Percentiles rank a stretch among this genome's conserved stretches.
Conservation (phyloP, 2,329 filamentous ascomycete genomes). For the Ascochyta koolunga region DNA sequence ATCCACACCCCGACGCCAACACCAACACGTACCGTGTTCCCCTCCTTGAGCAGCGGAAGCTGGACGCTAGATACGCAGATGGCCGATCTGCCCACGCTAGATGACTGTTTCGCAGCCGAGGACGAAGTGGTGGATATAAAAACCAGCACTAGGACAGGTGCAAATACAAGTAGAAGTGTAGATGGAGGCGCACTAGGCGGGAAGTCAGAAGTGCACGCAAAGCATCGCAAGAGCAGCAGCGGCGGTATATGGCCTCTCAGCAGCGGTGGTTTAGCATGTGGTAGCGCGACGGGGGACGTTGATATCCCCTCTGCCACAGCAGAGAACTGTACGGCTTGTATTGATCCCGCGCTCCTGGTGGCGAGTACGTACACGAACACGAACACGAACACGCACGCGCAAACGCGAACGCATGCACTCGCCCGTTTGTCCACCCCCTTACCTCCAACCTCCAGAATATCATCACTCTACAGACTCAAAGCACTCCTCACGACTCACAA, state of each 20-base stretch:
- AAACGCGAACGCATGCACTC: no score
- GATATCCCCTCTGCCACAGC: neutral
- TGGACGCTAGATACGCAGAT: neutral
- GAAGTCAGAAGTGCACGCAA: neutral
- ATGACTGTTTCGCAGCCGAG: neutral
- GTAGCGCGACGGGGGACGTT: neutral
- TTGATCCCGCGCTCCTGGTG: neutral
- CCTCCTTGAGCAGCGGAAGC: neutral
- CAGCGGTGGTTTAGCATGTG: neutral
- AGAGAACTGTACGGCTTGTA: neutral
- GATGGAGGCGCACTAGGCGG: neutral
- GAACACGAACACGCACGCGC: neutral
- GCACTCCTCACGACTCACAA: neutral
- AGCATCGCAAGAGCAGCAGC: neutral
- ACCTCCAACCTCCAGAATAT: no score
- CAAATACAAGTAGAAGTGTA: no score
- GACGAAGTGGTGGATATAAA: neutral
- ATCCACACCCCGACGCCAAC: constrained; percentile 34
- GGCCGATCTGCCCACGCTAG: neutral
- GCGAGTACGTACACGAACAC: neutral
- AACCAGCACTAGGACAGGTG: no score
- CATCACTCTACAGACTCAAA: neutral
- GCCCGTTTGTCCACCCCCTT: neutral
- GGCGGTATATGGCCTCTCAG: no score
- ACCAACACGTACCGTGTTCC: neutral